These are phyloP conservation scores for Nicotiana noctiflora DNA, from an alignment of 257 asterid species.

Conservation along the genomic window DNA sequence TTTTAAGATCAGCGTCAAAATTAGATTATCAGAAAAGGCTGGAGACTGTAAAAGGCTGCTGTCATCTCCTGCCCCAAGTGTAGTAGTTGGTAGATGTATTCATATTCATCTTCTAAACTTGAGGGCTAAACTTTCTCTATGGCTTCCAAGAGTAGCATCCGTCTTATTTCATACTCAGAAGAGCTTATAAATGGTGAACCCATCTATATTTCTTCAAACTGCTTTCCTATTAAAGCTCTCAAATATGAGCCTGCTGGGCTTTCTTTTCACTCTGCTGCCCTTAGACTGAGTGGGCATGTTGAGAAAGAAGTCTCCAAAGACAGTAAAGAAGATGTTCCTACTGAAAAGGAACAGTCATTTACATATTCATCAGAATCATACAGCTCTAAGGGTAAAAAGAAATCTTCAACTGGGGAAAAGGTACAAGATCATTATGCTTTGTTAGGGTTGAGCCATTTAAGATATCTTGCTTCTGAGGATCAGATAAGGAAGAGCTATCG, in stretches of 20 bases:
- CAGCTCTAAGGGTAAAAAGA: constrained; percentile 84
- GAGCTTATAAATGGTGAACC: constrained; percentile 73
- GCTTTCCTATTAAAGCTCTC: constrained; percentile 60
- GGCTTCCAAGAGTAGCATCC: constrained; percentile 38
- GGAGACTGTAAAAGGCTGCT: constrained; percentile 7
- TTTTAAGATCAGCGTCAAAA: not conserved
- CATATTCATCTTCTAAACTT: constrained; percentile 9
- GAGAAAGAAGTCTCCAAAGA: constrained; percentile 39
- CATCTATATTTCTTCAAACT: constrained; percentile 50
- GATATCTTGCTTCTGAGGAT: constrained; percentile 97
- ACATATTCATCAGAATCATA: constrained; percentile 62
- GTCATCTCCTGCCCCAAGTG: not conserved
- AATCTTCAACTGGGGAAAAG: constrained; percentile 56
- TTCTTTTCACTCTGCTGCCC: constrained; percentile 79
- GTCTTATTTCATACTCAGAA: constrained; percentile 47
- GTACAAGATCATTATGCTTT: constrained; percentile 94
- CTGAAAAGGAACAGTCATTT: constrained; percentile 49
- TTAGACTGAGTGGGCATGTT: constrained; percentile 51
- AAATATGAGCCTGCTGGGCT: constrained; percentile 85
- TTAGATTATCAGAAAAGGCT: not conserved
- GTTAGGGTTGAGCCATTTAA: constrained; percentile 82
- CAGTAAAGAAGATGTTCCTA: constrained; percentile 29
- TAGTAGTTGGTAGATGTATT: not conserved
- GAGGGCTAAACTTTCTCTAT: constrained; percentile 13
- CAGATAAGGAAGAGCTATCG: constrained; percentile 86